Percentiles rank a stretch among this genome's conserved stretches.
Evolutionary conservation across 192 early-diverging fungal genomes (phyloP).

Genomic region (Umbelopsis vinacea): DNA sequence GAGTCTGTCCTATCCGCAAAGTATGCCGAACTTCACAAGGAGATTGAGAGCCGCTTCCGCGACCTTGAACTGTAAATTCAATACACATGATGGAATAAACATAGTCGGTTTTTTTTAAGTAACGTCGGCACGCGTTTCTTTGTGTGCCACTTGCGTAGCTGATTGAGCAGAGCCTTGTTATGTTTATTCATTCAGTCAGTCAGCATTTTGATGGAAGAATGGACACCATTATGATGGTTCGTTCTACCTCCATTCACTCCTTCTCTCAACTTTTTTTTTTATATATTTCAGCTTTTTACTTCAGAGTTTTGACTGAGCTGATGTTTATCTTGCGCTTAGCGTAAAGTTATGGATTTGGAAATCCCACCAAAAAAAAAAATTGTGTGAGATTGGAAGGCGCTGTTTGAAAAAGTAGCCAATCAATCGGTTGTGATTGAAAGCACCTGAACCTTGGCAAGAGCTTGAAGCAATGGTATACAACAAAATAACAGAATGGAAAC

Average conservation of each 20-base stretch:
- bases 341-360: not conserved
- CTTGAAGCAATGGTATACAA: not conserved
- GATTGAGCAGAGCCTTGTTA: too few relatives aligned
- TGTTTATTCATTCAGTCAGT: too few relatives aligned
- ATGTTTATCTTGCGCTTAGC: too few relatives aligned
- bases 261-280: too few relatives aligned
- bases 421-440: constrained; percentile 3
- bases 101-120: not conserved
- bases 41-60: constrained; percentile 96
- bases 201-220: too few relatives aligned
- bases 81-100: constrained; percentile 13
- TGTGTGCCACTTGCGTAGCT: too few relatives aligned
- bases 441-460: not conserved
- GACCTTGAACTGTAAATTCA: constrained; percentile 52
- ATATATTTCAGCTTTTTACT: not conserved
- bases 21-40: constrained; percentile 89
- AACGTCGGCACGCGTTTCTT: not conserved
- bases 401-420: not conserved
- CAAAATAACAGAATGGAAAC: not conserved
- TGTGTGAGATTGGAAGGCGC: constrained; percentile 19
- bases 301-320: not conserved
- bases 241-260: too few relatives aligned
- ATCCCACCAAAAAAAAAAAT: constrained; percentile 11
- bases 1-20: constrained; percentile 84
- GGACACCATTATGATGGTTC: too few relatives aligned